phyloP scores from a whole-genome alignment of 2,329 filamentous ascomycete species.

The Nothopassalora personata region DNA sequence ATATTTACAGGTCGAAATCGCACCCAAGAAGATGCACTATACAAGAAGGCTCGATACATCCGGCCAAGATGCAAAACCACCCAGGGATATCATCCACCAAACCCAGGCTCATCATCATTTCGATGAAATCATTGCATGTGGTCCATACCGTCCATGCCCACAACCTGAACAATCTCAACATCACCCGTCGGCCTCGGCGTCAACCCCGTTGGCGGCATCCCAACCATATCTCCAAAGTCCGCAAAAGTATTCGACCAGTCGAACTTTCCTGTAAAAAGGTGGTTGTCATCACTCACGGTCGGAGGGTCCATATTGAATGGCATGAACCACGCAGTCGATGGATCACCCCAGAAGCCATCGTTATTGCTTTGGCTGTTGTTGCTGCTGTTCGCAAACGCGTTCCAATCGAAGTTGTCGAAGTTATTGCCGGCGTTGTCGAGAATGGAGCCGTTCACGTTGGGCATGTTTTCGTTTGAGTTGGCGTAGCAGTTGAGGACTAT shows the following conservation, averaged over 20 bases:
- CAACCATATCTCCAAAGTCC: conserved; percentile 24
- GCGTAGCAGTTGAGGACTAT: conserved; percentile 69
- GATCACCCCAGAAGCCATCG: conserved; percentile 33
- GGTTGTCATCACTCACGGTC: conserved; percentile 34
- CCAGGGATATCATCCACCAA: no score
- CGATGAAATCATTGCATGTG: conserved; percentile 3
- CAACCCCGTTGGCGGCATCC: conserved; percentile 19
- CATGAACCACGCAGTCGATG: conserved; percentile 75
- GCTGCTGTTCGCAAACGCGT: conserved; percentile 17
- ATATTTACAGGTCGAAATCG: background rate
- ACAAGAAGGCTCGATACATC: background rate
- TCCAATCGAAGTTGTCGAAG: conserved; percentile 26
- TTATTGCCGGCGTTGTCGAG: conserved; percentile 13
- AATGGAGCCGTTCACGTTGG: conserved; percentile 12
- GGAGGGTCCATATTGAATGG: conserved; percentile 87
- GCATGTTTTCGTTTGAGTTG: conserved; percentile 21
- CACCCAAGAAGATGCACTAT: background rate
- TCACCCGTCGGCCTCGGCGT: conserved; percentile 18
- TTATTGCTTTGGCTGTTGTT: conserved; percentile 12
- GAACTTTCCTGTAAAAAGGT: conserved; percentile 26
- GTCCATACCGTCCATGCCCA: conserved; percentile 6
- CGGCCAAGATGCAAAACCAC: background rate
- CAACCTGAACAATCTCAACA: conserved; percentile 16
- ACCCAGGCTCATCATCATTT: background rate
- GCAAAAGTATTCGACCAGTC: conserved; percentile 29